A percentile compares a stretch with the other conserved stretches of the same genome.
Conservation (phyloP, 116 monocot species). For the Iris pallida region DNA sequence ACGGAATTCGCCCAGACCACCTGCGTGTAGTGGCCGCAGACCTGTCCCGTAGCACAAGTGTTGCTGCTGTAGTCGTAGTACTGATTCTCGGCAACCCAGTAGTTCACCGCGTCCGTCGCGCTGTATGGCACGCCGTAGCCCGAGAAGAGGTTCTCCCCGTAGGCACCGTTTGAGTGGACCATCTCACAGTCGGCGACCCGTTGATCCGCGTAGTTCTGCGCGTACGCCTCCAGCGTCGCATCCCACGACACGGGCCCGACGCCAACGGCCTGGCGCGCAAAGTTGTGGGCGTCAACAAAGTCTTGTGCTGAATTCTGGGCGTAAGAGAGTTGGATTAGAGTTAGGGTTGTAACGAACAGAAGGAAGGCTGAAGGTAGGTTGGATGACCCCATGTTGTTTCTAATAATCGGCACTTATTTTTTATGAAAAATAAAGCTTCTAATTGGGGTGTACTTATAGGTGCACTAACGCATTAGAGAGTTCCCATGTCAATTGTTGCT, state of each 20-base stretch:
- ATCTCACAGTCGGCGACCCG: slow-evolving; percentile 12
- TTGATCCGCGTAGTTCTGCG: slow-evolving; percentile 7
- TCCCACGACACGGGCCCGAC: slow-evolving; percentile 12
- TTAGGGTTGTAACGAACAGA: too few relatives aligned
- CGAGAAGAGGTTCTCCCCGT: slow-evolving; percentile 35
- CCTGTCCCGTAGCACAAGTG: slow-evolving; percentile 9
- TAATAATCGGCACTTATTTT: too few relatives aligned
- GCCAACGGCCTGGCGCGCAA: slow-evolving; percentile 5
- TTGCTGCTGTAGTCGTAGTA: slow-evolving; percentile 20
- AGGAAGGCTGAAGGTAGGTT: too few relatives aligned
- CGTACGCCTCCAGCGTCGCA: neutral
- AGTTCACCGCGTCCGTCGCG: slow-evolving; percentile 13
- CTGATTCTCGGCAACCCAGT: slow-evolving; percentile 20
- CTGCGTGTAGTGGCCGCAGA: slow-evolving; percentile 19
- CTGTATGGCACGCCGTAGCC: slow-evolving; percentile 13
- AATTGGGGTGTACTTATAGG: too few relatives aligned
- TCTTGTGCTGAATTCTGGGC: slow-evolving; percentile 4
- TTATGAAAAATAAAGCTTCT: too few relatives aligned
- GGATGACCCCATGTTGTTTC: too few relatives aligned
- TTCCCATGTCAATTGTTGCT: too few relatives aligned
- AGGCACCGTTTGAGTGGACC: slow-evolving; percentile 20
- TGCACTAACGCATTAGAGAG: too few relatives aligned
- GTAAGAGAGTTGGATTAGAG: too few relatives aligned
- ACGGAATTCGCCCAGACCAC: slow-evolving; percentile 21
- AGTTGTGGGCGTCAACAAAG: slow-evolving; percentile 9